A percentile compares a stretch with the other conserved stretches of the same genome.
phyloP scores from a whole-genome alignment of 305 asterid species.

The Coffea humblotiana region DNA sequence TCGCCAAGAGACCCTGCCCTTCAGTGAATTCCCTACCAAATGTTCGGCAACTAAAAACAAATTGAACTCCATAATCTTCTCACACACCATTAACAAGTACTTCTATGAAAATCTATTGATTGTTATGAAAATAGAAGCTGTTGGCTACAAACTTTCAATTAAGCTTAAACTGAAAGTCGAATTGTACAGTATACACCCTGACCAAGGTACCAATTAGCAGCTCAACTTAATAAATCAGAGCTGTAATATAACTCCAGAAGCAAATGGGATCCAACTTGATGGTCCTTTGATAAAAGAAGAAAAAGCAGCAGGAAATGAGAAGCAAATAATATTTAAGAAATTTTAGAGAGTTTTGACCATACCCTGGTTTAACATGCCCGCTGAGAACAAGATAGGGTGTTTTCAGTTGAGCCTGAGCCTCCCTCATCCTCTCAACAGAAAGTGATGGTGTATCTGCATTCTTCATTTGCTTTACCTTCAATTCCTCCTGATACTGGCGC shows the following conservation, averaged over 20 bases:
- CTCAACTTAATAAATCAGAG: background rate
- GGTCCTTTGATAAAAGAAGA: background rate
- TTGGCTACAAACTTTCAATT: background rate
- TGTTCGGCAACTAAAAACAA: background rate
- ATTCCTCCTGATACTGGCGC: constrained; percentile 84
- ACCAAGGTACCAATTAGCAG: background rate
- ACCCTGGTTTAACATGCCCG: constrained; percentile 89
- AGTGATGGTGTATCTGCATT: constrained; percentile 92
- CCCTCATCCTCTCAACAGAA: constrained; percentile 91
- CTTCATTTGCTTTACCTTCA: constrained; percentile 90
- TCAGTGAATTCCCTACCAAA: background rate
- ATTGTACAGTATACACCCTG: background rate
- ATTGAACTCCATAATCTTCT: background rate
- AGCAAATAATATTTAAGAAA: background rate
- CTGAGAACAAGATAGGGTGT: constrained; percentile 81
- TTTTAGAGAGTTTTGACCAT: constrained; percentile 14
- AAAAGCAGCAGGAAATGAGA: background rate
- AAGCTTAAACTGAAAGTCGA: background rate
- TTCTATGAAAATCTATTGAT: background rate
- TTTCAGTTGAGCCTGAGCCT: constrained; percentile 70
- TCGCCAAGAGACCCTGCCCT: background rate
- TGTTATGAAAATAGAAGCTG: background rate
- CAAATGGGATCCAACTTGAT: background rate
- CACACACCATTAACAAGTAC: background rate
- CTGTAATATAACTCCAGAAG: background rate